Evolutionary conservation across 1,284 basidiomycete species (phyloP).

Genomic region (Pascua sp.): DNA sequence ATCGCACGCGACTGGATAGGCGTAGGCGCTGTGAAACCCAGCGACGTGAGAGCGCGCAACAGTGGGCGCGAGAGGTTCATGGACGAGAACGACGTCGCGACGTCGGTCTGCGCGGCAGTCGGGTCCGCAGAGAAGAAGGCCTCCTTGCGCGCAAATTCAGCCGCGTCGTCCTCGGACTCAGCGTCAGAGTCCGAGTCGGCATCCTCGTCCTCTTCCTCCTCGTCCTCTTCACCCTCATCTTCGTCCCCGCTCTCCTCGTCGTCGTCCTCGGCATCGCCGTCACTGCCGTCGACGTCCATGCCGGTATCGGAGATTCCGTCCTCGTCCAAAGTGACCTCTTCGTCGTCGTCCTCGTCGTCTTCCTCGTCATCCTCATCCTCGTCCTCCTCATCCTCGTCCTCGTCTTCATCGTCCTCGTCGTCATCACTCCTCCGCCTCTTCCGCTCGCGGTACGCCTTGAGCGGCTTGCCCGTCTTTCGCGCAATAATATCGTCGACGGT

Average conservation of each 20-base stretch:
- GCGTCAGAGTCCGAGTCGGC: conserved; percentile 34
- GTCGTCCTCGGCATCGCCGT: conserved; percentile 35
- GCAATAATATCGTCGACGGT: conserved; percentile 90
- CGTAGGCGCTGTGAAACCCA: conserved; percentile 81
- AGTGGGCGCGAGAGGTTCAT: conserved; percentile 89
- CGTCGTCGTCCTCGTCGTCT: conserved; percentile 45
- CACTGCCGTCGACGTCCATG: conserved; percentile 26
- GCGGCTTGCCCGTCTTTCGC: conserved; percentile 55
- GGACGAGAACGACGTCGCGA: conserved; percentile 64
- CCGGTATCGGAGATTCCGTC: conserved; percentile 40
- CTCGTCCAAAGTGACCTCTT: conserved; percentile 17
- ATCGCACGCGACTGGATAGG: conserved; percentile 93
- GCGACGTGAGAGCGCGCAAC: conserved; percentile 74
- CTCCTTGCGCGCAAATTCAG: conserved; percentile 71
- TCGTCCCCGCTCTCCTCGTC: conserved; percentile 29
- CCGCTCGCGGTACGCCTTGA: conserved; percentile 54
- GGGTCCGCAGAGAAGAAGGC: conserved; percentile 70
- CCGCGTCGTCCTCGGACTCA: conserved; percentile 61
- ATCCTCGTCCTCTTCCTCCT: conserved; percentile 42
- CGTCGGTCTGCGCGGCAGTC: conserved; percentile 45
- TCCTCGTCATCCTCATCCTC: conserved; percentile 27
- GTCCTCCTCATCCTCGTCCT: conserved; percentile 36
- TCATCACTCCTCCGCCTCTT: conserved; percentile 54
- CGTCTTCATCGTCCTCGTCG: conserved; percentile 27
- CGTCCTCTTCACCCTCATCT: conserved; percentile 49